Evolutionary conservation across 2,329 filamentous ascomycete species (phyloP), one percentile per base, ranked within the genome.

Genomic region (Beauveria sp.): DNA sequence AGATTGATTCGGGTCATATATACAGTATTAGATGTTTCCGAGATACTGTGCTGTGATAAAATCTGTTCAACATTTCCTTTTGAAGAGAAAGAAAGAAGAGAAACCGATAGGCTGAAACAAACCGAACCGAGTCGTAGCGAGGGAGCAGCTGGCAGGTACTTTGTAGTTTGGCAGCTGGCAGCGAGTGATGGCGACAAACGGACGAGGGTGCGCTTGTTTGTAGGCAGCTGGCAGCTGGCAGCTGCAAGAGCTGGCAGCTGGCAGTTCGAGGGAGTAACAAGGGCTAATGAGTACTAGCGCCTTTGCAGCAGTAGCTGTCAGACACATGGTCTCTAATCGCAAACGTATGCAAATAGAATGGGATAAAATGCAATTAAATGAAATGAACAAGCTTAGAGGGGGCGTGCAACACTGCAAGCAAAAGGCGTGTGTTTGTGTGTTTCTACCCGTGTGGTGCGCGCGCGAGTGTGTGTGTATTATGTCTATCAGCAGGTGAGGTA

Each of bases 361-460:
- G n/a, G 26, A 28, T 24, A 55, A 43, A 55, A 38, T 38, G 34
- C 34, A 38, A 38, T 38, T 38, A 38, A 38, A 24, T 42, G 42
- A 53, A 53, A 53, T 12, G 10, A 51, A 18, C 43, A 49, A 40
- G 54, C 54, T 24, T 18, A 24, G 22, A 58, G 55, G 55, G 55
- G 55, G 45, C 26, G 55, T 58, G 55, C 46, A 60, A 42, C 28
- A 31, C 31, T 34, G 22, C 46, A 28, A 59, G 38, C 10, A 51
- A 43, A 60, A 60, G 56, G 56, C 48, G 56, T 51, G 56, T 24
- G 56, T 60, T 38, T 43, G 40, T 42, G 57, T 42, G 48, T 52
- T 48, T 60, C 24, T 31, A 42, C 16, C 31, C 48, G 48, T 49
- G 45, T 46, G 43, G 40, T 60, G 49, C 22, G 22, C 48, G 56